Evolutionary conservation across 2,329 filamentous ascomycete species (phyloP), one percentile per base, ranked within the genome.

Genomic region (Neofusicoccum cordaticola): DNA sequence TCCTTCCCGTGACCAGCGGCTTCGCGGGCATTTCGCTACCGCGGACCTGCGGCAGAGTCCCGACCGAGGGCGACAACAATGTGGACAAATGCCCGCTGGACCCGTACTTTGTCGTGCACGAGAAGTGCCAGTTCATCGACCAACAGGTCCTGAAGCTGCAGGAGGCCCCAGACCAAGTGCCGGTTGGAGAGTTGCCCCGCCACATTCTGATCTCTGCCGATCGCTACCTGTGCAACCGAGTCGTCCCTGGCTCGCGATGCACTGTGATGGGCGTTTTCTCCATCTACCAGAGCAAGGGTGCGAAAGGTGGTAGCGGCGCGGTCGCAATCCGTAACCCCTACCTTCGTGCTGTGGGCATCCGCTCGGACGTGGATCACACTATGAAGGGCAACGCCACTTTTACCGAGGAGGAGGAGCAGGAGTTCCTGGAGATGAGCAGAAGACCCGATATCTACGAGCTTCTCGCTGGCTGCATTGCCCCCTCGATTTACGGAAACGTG

Each of bases 141-240:
- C 95, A 99, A 78, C 95, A 99, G 77, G 92, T 99, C 66, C 90
- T 99, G 75, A 99, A 99, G 78, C 86, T 99, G 17, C 95, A 99
- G 75, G 95, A 99, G 79, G 95, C 94, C 0, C 95, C 95, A 1
- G 95, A 99, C 73, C 93, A 98, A 77, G 95, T 99, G 0, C 95
- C 95, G 0, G 95, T 99, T 1, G 95, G 95, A 80, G 95, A 99
- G 79, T 82, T 99, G 57, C 95, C 95, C 2, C 86, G 95, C 47
- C 95, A 99, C 72, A 96, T 99, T 51, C 86, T 98, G 67, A 91
- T 99, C 67, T 96, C 93, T 0, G 95, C 95, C n/a, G 95, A 99
- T 74, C 87, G 95, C 62, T 97, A 98, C 74, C 83, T 99, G 52
- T 95, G 94, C 11, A 99, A 99, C 75, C 88, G 93, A 60, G 95